A percentile compares a stretch with the other conserved stretches of the same genome.
Evolutionary conservation across 805 yeast species (phyloP).

Genomic region (Cyberlindnera galapagoensis): DNA sequence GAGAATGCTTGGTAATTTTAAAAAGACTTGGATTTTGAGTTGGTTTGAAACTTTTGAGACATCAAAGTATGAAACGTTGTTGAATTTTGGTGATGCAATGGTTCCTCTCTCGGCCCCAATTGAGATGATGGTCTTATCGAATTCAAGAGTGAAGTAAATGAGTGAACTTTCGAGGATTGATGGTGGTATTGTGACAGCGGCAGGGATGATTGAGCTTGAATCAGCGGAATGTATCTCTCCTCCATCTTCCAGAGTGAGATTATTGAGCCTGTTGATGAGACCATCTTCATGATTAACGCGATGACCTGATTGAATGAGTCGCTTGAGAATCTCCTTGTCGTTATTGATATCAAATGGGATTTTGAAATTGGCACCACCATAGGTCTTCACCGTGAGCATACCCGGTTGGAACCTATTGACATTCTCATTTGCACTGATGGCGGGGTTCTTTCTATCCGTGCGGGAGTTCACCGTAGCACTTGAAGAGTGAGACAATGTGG

Average conservation of each 20-base stretch:
- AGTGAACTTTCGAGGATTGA: constrained; percentile 56
- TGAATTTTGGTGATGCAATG: constrained; percentile 72
- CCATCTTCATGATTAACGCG: constrained; percentile 18
- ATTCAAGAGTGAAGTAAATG: constrained; percentile 82
- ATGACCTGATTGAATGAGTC: constrained; percentile 54
- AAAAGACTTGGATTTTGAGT: constrained; percentile 71
- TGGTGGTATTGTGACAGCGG: constrained; percentile 48
- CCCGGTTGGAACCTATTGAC: constrained; percentile 47
- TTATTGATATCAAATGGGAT: constrained; percentile 68
- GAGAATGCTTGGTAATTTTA: constrained; percentile 64
- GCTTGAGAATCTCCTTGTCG: constrained; percentile 56
- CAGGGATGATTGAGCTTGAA: constrained; percentile 35
- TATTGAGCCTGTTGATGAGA: constrained; percentile 14
- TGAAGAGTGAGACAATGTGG: constrained; percentile 7
- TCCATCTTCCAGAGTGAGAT: constrained; percentile 22
- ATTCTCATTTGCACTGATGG: constrained; percentile 7
- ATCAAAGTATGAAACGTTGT: constrained; percentile 87
- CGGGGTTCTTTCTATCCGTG: background rate
- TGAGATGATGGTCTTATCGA: constrained; percentile 88
- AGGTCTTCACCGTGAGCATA: constrained; percentile 68
- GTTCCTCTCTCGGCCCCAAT: constrained; percentile 85
- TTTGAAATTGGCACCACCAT: constrained; percentile 57
- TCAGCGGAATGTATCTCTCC: constrained; percentile 6
- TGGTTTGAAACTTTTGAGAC: constrained; percentile 58
- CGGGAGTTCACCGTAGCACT: background rate